phyloP scores from a whole-genome alignment of 345 rosid genomes.

The Gossypium thurberi region DNA sequence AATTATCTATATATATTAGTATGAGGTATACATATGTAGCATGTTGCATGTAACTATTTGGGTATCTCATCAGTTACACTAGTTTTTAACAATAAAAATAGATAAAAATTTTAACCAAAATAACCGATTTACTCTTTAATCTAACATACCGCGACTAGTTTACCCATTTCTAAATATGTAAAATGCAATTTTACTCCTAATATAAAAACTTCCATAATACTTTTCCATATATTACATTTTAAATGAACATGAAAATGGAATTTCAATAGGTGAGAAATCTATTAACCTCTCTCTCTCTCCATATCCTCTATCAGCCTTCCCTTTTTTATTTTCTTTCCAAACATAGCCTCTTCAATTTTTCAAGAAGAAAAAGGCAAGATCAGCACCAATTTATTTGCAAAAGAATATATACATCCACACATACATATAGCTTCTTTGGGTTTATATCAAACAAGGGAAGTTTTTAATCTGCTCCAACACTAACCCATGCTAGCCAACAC shows the following conservation, averaged over 20 bases:
- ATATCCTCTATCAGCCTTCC: background rate
- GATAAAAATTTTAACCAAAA: no score
- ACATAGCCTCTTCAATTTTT: background rate
- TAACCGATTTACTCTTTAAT: no score
- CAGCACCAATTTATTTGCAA: background rate
- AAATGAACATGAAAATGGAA: no score
- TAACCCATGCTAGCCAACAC: conserved; percentile 33
- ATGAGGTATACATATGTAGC: no score
- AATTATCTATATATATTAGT: no score
- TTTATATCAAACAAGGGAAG: background rate
- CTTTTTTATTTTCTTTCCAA: background rate
- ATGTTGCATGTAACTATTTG: no score
- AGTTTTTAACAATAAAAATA: no score
- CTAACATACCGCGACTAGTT: rapidly evolving
- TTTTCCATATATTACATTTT: no score
- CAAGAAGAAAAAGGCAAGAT: conserved; percentile 8
- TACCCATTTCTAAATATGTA: no score
- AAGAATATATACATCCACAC: background rate
- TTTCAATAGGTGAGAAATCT: no score
- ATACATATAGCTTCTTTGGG: background rate
- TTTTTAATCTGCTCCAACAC: background rate
- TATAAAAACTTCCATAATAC: no score
- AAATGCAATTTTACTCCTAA: no score
- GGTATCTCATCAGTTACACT: rapidly evolving
- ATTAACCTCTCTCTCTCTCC: background rate